Percentiles rank a stretch among this genome's conserved stretches.
These are phyloP conservation scores for Jatropha multifida DNA, from an alignment of 441 rosid species.

Conservation along the genomic window DNA sequence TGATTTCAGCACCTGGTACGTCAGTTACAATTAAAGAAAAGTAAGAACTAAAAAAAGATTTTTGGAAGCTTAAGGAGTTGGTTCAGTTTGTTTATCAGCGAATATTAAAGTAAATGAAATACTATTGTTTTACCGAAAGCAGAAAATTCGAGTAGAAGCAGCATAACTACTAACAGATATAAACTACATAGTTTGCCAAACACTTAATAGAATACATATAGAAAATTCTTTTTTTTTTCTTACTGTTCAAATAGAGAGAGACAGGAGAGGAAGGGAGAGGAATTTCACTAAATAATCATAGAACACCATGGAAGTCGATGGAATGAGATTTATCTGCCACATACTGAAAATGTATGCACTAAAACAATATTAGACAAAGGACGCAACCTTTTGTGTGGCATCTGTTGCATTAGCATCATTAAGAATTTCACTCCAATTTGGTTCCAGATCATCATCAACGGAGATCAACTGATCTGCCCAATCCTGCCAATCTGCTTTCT, in stretches of 20 bases:
- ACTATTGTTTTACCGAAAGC: background rate
- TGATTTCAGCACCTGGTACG: conserved; percentile 38
- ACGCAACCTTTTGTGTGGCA: conserved; percentile 54
- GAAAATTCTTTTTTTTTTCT: background rate
- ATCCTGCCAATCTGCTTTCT: conserved; percentile 59
- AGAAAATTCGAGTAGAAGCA: background rate
- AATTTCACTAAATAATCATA: background rate
- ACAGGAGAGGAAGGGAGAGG: too few species aligned
- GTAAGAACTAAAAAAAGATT: background rate
- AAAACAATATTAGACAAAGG: conserved; percentile 10
- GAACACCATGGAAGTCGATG: background rate
- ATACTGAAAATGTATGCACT: background rate
- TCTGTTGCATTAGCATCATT: conserved; percentile 42
- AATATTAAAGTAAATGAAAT: background rate
- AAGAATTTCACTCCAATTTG: conserved; percentile 72
- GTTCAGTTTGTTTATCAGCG: background rate
- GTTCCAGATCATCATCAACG: conserved; percentile 56
- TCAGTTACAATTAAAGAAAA: background rate
- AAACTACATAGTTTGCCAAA: background rate
- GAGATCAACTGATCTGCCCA: conserved; percentile 72
- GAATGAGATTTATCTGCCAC: background rate
- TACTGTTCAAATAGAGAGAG: background rate
- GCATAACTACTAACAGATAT: background rate
- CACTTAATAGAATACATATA: background rate
- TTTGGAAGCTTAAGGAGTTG: conserved; percentile 5